Base-by-base conservation (phyloP, 2,329 filamentous ascomycete species). In the Trichoderma atrobrunneum region DNA sequence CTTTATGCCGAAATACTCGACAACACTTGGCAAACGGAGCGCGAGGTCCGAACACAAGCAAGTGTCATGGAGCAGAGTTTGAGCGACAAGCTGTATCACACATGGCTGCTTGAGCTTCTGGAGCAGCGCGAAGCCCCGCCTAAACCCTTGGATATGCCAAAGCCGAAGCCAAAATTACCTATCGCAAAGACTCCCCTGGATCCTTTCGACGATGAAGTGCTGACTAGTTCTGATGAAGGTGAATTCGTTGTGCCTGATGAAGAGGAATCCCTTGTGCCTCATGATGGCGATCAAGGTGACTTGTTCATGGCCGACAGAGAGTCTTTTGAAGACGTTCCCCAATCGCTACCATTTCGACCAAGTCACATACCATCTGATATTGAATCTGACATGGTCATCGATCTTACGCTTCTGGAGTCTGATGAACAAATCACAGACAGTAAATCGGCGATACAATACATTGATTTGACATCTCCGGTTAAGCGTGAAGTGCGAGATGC, bases 31-130 rank as follows among this genome's bases (percentile, higher is more conserved):
- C 79, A 81, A 12, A 87, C 82, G 8, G 81, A 83, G 26, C 76
- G 80, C 1, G 85, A 90, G 16, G 78, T 96, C 16, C 81, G 84
- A 30, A 82, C 80, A 7, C 87, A 89, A 76, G 89, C 90, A 63
- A 80, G 82, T 12, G 86, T 82, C 43, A 82, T 97, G 70, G 90
- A 95, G 72, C 82, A 84, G 5, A 93, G 86, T 4, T 81, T 97
- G 1, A 86, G 88, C 43, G 87, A 92, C 70, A 87, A 87, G 63
- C 83, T 91, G 76, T 80, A 87, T 51, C 78, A 85, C 10, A 76
- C 78, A 8, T 91, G 88, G 87, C 78, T 83, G 3, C 82, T 87
- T n/a, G 74, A 79, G 7, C 75, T 87, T 28, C 80, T 90, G 5
- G 80, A 81, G 51, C 82, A 82, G 21, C 82, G 81, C 7, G 59